A percentile compares a stretch with the other conserved stretches of the same genome.
Evolutionary conservation across 352 stramenopile genomes (phyloP).

Genomic region (Phytophthora boehmeriae): DNA sequence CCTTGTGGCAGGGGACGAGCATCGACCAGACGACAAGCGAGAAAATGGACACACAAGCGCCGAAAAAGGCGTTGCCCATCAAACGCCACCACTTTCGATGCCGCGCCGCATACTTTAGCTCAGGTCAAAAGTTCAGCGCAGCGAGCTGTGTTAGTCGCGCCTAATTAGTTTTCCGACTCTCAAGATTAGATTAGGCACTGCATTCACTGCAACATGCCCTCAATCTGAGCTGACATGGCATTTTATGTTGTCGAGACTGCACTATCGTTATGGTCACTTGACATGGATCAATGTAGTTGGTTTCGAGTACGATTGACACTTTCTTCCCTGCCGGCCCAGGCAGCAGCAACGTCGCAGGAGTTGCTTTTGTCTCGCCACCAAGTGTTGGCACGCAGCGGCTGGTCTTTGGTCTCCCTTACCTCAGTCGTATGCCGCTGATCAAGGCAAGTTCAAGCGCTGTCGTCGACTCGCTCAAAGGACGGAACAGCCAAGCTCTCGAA

Average conservation of each 20-base stretch:
- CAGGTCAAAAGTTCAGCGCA: no score
- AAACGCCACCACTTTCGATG: conserved; percentile 14
- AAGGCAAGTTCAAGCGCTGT: conserved; percentile 18
- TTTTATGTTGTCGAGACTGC: no score
- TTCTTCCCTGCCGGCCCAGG: not conserved
- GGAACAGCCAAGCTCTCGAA: no score
- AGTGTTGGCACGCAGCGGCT: conserved; percentile 15
- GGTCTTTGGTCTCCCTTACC: conserved; percentile 7
- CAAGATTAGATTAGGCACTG: not conserved
- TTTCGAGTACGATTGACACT: no score
- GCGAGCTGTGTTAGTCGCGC: not conserved
- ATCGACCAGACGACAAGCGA: conserved; percentile 7
- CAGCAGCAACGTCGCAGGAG: conserved; percentile 15
- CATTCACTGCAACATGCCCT: no score
- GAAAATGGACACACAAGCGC: conserved; percentile 1
- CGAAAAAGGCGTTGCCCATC: conserved; percentile 19
- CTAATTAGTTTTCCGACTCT: not conserved
- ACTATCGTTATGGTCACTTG: no score
- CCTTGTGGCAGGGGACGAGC: conserved; percentile 2
- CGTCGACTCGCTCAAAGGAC: conserved; percentile 5
- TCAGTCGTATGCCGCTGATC: not conserved
- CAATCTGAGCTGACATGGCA: no score
- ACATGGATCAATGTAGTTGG: not conserved
- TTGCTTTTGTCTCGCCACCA: conserved; percentile 24
- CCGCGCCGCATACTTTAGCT: not conserved